Evolutionary conservation across 1,284 basidiomycete species (phyloP).

Genomic region (Ustilago esculenta): DNA sequence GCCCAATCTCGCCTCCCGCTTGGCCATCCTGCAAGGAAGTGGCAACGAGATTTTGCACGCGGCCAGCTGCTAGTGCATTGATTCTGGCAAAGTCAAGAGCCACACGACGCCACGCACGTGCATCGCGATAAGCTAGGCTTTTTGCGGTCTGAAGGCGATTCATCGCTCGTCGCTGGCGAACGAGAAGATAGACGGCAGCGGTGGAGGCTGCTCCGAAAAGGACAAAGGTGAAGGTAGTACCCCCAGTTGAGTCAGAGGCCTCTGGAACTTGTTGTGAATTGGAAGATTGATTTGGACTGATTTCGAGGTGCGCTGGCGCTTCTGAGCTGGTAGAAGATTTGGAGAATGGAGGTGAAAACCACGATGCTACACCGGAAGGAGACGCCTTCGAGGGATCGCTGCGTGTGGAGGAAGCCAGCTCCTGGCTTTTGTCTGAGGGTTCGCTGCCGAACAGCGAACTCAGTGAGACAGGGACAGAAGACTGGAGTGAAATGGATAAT

Average conservation of each 20-base stretch:
- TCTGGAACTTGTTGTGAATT: neutral
- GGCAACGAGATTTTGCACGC: conserved; percentile 27
- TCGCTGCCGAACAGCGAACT: neutral
- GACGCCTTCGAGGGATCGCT: neutral
- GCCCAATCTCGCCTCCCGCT: conserved; percentile 23
- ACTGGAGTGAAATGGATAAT: conserved; percentile 1
- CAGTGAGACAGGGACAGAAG: conserved; percentile 2
- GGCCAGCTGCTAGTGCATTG: conserved; percentile 37
- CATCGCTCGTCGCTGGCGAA: conserved; percentile 31
- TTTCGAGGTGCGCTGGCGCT: neutral
- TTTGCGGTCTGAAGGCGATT: conserved; percentile 40
- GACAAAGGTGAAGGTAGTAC: conserved; percentile 42
- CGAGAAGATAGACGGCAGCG: conserved; percentile 19
- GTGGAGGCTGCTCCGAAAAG: conserved; percentile 37
- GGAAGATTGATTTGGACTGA: neutral
- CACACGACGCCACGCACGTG: conserved; percentile 45
- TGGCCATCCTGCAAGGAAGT: conserved; percentile 24
- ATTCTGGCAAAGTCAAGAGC: conserved; percentile 43
- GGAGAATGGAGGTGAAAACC: conserved; percentile 10
- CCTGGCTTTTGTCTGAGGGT: neutral
- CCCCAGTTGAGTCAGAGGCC: neutral
- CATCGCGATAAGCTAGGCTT: conserved; percentile 32
- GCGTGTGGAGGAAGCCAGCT: neutral
- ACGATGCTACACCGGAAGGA: conserved; percentile 6
- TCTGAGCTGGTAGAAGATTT: neutral